Evolutionary conservation across 2,329 filamentous ascomycete species (phyloP).

Genomic region (Pseudocercospora eumusae): DNA sequence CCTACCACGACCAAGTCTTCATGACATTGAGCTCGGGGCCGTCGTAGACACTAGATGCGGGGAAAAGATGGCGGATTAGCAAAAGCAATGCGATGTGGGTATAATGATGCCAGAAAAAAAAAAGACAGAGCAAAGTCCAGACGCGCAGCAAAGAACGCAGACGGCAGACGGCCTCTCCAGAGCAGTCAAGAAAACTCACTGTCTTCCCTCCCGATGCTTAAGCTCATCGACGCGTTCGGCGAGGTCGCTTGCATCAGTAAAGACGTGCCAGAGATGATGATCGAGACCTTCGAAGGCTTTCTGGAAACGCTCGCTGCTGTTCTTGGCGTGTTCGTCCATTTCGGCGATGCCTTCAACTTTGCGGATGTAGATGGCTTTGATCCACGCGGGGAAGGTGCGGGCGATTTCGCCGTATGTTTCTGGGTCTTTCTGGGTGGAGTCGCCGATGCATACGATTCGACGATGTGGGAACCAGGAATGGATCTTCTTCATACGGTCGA

Average conservation of each 20-base stretch:
- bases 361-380: constrained; percentile 80
- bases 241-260: constrained; percentile 72
- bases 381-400: constrained; percentile 69
- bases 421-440: constrained; percentile 88
- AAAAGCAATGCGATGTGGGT: background rate
- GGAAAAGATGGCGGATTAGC: constrained; percentile 9
- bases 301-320: constrained; percentile 69
- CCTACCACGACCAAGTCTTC: constrained; percentile 23
- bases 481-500: constrained; percentile 74
- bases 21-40: constrained; percentile 22
- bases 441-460: constrained; percentile 81
- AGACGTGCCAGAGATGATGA: constrained; percentile 73
- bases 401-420: constrained; percentile 84
- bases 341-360: constrained; percentile 75
- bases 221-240: constrained; percentile 43
- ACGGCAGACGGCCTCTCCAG: constrained; percentile 1
- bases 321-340: constrained; percentile 72
- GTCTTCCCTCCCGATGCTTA: constrained; percentile 20
- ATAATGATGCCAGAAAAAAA: background rate
- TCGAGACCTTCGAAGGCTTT: constrained; percentile 78
- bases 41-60: constrained; percentile 17
- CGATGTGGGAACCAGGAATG: constrained; percentile 75
- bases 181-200: constrained; percentile 20
- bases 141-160: background rate
- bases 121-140: background rate